phyloP scores from a whole-genome alignment of 768 basidiomycete genomes.

The Trametes villosa region DNA sequence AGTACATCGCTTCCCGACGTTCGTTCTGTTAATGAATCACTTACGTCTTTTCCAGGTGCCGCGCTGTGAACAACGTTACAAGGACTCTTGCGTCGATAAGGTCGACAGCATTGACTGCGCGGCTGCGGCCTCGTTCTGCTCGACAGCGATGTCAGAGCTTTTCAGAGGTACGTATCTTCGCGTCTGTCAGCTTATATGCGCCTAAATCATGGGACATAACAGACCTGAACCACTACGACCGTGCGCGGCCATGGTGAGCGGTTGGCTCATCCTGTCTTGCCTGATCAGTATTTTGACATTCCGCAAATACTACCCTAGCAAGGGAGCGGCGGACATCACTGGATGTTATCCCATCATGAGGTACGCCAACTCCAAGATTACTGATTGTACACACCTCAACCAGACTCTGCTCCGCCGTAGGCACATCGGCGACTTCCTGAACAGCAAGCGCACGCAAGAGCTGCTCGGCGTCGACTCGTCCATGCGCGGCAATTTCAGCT shows the following conservation, averaged over 20 bases:
- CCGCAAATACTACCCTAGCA: conserved; percentile 26
- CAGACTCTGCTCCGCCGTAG: conserved; percentile 38
- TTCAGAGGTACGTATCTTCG: conserved; percentile 36
- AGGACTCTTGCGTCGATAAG: conserved; percentile 45
- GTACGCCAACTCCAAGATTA: conserved; percentile 29
- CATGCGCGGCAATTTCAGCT: conserved; percentile 43
- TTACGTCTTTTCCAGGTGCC: conserved; percentile 38
- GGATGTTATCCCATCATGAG: conserved; percentile 64
- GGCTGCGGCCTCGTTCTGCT: conserved; percentile 47
- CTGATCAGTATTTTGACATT: not conserved
- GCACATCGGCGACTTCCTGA: conserved; percentile 63
- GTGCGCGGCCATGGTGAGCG: conserved; percentile 16
- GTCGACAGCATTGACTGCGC: conserved; percentile 49
- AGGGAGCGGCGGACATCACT: conserved; percentile 47
- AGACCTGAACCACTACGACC: conserved; percentile 15
- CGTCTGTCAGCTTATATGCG: not conserved
- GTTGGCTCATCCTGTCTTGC: too few species aligned
- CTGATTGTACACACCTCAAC: not conserved
- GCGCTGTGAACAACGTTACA: conserved; percentile 46
- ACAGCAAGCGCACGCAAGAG: conserved; percentile 54
- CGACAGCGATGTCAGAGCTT: conserved; percentile 26
- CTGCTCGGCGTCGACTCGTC: conserved; percentile 66
- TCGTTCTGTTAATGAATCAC: not conserved
- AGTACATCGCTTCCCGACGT: conserved; percentile 28
- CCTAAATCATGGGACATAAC: not conserved